Conservation (phyloP, 495 filamentous ascomycete genomes). For the Hyaloscypha bicolor region DNA sequence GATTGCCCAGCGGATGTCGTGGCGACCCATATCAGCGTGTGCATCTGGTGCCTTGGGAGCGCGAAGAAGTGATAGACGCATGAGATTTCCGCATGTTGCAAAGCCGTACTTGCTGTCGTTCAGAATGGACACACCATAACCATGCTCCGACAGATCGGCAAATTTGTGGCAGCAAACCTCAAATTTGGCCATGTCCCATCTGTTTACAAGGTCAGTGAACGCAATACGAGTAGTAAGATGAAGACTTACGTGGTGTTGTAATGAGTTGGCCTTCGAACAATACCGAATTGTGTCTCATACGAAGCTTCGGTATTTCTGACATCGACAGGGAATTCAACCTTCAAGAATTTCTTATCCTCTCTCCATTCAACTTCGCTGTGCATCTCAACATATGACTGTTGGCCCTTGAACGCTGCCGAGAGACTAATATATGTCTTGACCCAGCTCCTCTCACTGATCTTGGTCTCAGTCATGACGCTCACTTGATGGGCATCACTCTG, state of each 20-base stretch:
- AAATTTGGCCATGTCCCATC: constrained; percentile 99
- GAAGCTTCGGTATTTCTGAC: constrained; percentile 88
- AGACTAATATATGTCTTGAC: constrained; percentile 86
- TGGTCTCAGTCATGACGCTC: constrained; percentile 76
- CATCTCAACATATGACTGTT: constrained; percentile 76
- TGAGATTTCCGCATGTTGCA: constrained; percentile 85
- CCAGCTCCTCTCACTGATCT: constrained; percentile 85
- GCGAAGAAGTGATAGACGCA: constrained; percentile 87
- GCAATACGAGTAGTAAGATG: constrained; percentile 5
- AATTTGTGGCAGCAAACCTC: constrained; percentile 98
- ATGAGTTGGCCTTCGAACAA: constrained; percentile 86
- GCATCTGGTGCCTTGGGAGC: constrained; percentile 96
- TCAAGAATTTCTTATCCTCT: constrained; percentile 96
- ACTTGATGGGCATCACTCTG: constrained; percentile 75
- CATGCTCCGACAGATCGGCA: constrained; percentile 92
- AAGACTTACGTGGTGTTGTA: constrained; percentile 76
- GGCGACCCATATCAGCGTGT: constrained; percentile 93
- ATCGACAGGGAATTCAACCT: constrained; percentile 97
- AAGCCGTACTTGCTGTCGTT: constrained; percentile 99
- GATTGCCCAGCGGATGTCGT: constrained; percentile 89
- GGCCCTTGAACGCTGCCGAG: constrained; percentile 60
- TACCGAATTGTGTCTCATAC: constrained; percentile 95
- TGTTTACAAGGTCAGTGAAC: constrained; percentile 31
- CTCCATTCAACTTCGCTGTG: constrained; percentile 86
- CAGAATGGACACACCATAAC: constrained; percentile 89